These are phyloP conservation scores for Eimeria tenella DNA, from an alignment of 169 alveolate genomes.

Conservation along the genomic window DNA sequence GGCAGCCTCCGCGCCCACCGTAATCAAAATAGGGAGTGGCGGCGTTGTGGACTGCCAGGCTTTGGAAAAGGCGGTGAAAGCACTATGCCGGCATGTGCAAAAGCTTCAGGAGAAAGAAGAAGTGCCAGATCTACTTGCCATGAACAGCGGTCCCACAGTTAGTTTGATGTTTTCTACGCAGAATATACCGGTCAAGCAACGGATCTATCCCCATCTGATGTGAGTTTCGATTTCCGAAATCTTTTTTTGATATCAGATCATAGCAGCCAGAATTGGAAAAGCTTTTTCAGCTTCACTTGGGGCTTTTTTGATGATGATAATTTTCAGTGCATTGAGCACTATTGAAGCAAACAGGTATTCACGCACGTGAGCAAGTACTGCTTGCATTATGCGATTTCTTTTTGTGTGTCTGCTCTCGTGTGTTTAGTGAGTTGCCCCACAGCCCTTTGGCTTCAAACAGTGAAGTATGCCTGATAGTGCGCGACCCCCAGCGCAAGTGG, in stretches of 20 bases:
- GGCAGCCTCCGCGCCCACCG: background rate
- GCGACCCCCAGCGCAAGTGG: constrained; percentile 86
- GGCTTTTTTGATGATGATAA: too few species aligned
- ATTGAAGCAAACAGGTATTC: too few species aligned
- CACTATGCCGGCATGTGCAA: constrained; percentile 42
- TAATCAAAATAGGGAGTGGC: background rate
- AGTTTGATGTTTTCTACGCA: constrained; percentile 59
- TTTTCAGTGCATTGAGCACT: background rate
- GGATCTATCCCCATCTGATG: constrained; percentile 52
- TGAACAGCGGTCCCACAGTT: constrained; percentile 22
- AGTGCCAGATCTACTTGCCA: constrained; percentile 19
- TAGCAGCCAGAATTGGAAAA: background rate
- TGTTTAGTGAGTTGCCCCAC: constrained; percentile 78
- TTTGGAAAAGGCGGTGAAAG: constrained; percentile 10
- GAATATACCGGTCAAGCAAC: constrained; percentile 21
- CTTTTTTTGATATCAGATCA: too few species aligned
- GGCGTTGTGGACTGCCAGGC: background rate
- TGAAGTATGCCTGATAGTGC: constrained; percentile 80
- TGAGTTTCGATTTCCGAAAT: background rate
- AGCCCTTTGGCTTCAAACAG: constrained; percentile 40
- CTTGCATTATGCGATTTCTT: background rate
- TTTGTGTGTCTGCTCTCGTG: background rate
- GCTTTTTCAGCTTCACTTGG: background rate
- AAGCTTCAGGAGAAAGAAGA: background rate
- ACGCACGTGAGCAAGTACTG: background rate